Evolutionary conservation across 1,284 basidiomycete genomes (phyloP).

Genomic region (Naganishia liquefaciens): DNA sequence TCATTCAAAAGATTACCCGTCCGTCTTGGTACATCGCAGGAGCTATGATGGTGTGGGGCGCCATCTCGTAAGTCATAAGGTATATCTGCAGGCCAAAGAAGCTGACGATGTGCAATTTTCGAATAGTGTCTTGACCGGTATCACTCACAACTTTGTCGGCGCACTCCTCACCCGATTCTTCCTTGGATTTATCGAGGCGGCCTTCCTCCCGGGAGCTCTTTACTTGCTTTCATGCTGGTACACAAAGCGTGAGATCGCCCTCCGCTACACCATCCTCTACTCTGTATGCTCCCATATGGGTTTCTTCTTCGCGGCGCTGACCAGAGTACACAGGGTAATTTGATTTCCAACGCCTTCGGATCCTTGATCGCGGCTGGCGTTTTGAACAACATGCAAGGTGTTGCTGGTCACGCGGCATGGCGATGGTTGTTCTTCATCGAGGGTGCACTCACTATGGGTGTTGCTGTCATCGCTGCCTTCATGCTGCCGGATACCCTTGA

Average conservation of each 20-base stretch:
- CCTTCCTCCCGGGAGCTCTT: conserved; percentile 47
- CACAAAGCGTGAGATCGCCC: conserved; percentile 45
- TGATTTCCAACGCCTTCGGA: conserved; percentile 77
- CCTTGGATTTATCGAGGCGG: conserved; percentile 53
- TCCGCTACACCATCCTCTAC: conserved; percentile 70
- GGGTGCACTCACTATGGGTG: conserved; percentile 57
- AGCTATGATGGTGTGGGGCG: conserved; percentile 61
- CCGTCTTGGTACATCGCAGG: conserved; percentile 71
- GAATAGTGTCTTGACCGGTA: conserved; percentile 62
- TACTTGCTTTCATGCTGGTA: conserved; percentile 64
- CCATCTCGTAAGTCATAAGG: conserved; percentile 16
- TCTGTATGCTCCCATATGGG: conserved; percentile 48
- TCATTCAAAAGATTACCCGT: conserved; percentile 67
- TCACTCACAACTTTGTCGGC: conserved; percentile 66
- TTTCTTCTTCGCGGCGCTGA: conserved; percentile 37
- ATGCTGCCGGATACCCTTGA: conserved; percentile 71
- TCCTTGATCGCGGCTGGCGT: conserved; percentile 74
- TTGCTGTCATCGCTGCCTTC: conserved; percentile 54
- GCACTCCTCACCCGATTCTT: conserved; percentile 73
- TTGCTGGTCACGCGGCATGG: conserved; percentile 69
- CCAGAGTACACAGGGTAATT: conserved; percentile 36
- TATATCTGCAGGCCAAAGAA: conserved; percentile 27
- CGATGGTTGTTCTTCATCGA: conserved; percentile 75
- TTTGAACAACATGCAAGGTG: conserved; percentile 67
- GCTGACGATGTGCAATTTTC: conserved; percentile 1